Conservation (phyloP, 257 asterid species). For the Primulina eburnea region DNA sequence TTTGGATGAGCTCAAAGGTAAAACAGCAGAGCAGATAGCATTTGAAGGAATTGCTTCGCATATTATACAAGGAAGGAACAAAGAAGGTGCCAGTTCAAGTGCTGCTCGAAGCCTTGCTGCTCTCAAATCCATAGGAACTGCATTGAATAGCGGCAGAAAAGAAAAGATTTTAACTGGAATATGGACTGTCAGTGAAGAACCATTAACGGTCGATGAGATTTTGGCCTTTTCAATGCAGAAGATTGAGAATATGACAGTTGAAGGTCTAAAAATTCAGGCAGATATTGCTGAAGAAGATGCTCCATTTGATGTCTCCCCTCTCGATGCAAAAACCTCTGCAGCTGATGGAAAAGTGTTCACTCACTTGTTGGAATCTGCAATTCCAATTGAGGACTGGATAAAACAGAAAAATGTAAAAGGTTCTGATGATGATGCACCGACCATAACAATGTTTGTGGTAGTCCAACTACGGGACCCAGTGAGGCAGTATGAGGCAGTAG, state of each 20-base stretch:
- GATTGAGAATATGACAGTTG: slow-evolving; percentile 69
- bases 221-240: slow-evolving; percentile 70
- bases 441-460: slow-evolving; percentile 38
- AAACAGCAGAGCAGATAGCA: slow-evolving; percentile 89
- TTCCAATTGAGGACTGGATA: slow-evolving; percentile 62
- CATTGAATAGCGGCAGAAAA: slow-evolving; percentile 55
- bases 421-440: slow-evolving; percentile 2
- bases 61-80: slow-evolving; percentile 71
- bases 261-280: slow-evolving; percentile 73
- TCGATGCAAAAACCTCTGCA: slow-evolving; percentile 27
- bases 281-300: slow-evolving; percentile 66
- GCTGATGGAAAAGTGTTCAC: slow-evolving; percentile 28
- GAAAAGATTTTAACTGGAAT: slow-evolving; percentile 73
- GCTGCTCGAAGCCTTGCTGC: slow-evolving; percentile 71
- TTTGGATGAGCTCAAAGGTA: slow-evolving; percentile 74
- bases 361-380: slow-evolving; percentile 48
- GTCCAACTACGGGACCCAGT: slow-evolving; percentile 79
- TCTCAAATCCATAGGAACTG: slow-evolving; percentile 66
- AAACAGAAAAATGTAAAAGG: slow-evolving; percentile 15
- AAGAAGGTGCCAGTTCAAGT: slow-evolving; percentile 79
- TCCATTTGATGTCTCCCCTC: slow-evolving; percentile 76
- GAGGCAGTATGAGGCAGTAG: slow-evolving; percentile 88
- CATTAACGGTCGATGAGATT: slow-evolving; percentile 51
- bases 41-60: slow-evolving; percentile 93
- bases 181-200: slow-evolving; percentile 70